A percentile compares a stretch with the other conserved stretches of the same genome.
phyloP scores from a whole-genome alignment of 225 moss, liverwort and hornwort species.

The Straminergon stramineum region DNA sequence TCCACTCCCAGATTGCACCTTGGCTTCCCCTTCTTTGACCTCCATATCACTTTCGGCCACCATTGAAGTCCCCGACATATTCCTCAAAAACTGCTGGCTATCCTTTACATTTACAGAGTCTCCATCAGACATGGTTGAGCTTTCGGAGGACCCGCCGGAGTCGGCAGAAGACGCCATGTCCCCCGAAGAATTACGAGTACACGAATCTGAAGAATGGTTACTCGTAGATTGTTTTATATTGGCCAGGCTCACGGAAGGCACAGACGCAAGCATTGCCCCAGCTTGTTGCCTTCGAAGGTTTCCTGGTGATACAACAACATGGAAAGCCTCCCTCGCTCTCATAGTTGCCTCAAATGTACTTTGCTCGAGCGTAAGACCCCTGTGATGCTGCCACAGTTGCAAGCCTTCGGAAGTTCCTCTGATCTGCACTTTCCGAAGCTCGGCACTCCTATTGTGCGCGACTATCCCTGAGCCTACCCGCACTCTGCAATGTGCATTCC shows the following conservation, averaged over 20 bases:
- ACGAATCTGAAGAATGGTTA: slow-evolving; percentile 10
- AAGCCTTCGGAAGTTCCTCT: slow-evolving; percentile 26
- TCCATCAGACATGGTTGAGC: slow-evolving; percentile 41
- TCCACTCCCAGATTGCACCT: neutral
- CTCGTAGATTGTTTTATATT: slow-evolving; percentile 10
- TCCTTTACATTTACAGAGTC: slow-evolving; percentile 26
- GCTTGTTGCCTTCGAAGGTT: slow-evolving; percentile 15
- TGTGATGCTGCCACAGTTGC: slow-evolving; percentile 19
- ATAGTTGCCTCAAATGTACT: slow-evolving; percentile 7
- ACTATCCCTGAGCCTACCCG: slow-evolving; percentile 26
- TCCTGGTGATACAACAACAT: slow-evolving; percentile 6
- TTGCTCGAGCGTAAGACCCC: slow-evolving; percentile 13
- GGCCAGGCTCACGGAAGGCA: slow-evolving; percentile 11
- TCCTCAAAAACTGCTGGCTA: slow-evolving; percentile 19
- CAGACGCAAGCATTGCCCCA: slow-evolving; percentile 36
- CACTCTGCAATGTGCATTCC: slow-evolving; percentile 23
- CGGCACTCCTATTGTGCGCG: slow-evolving; percentile 13
- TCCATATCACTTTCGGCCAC: neutral
- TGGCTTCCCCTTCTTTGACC: slow-evolving; percentile 1
- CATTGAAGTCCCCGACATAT: slow-evolving; percentile 13
- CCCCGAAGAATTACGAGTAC: slow-evolving; percentile 3
- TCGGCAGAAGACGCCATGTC: slow-evolving; percentile 21
- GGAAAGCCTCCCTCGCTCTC: slow-evolving; percentile 4
- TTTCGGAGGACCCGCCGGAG: slow-evolving; percentile 28
- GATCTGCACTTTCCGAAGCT: slow-evolving; percentile 33